Base-by-base conservation (phyloP, 2,329 filamentous ascomycete species). In the Neocatenulostroma microsporum region DNA sequence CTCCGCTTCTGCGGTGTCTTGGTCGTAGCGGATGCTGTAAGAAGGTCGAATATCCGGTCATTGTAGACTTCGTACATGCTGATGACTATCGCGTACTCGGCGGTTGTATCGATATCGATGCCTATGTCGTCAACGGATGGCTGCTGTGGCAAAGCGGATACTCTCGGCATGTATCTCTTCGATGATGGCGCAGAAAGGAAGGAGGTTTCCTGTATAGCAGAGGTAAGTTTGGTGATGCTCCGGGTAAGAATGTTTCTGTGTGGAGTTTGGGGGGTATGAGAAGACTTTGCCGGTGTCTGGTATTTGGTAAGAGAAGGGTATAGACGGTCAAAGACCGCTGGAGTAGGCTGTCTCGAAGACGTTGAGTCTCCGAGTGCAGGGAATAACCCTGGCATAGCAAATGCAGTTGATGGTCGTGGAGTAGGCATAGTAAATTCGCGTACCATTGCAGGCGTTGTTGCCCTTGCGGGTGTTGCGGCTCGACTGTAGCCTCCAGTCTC, bases 1-100 rank as follows among this genome's bases (percentile, higher is more conserved):
- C 88, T 77, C n/a, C 91, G 78, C 44, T 69, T 68, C n/a, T 68
- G 61, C 19, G 62, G 64, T 19, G 62, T 61, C 32, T 60, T 55
- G 44, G 70, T 70, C 44, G 73, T 73, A 15, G 69, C 62, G 3
- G 75, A 72, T 0, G 72, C 69, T 0, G 82, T 83, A 1, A 98
- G 69, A 0, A 98, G 76, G 54, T 98, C 91, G 58, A 93, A 96
- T 48, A 98, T 96, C 23, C 88, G 80, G 63, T 98, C 89, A 56
- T 98, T 98, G 67, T 98, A 95, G 1, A 98, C 89, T 61, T 98
- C 91, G 62, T 96, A 96, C 88, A 98, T 98, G 36, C 87, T 94
- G 15, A 98, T 73, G 9, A 98, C 68, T 36, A 98, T 78, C 4
- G 83, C 82, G 51, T 95, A 95, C 49, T 94, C 85, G 37, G 81